A percentile compares a stretch with the other conserved stretches of the same genome.
Conservation (phyloP, 257 asterid genomes). For the Cinchona pubescens region DNA sequence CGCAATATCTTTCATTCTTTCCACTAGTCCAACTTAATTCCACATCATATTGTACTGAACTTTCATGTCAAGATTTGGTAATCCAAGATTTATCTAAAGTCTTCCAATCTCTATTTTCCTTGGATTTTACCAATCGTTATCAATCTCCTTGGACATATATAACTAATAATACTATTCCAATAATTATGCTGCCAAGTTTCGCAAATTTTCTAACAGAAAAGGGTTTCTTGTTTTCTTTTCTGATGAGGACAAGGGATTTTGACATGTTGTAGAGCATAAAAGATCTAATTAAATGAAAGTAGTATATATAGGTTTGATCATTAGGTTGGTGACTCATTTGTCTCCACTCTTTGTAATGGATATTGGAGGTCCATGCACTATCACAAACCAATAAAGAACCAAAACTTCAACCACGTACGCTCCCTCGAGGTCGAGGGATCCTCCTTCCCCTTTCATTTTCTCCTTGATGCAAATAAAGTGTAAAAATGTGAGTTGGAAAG, state of each 20-base stretch:
- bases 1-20: background rate
- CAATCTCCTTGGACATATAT: too few relatives aligned
- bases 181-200: slow-evolving; percentile 4
- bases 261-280: slow-evolving; percentile 6
- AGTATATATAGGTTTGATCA: slow-evolving; percentile 22
- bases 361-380: slow-evolving; percentile 68
- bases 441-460: background rate
- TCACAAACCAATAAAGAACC: slow-evolving; percentile 40
- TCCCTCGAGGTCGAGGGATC: slow-evolving; percentile 50
- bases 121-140: background rate
- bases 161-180: slow-evolving; percentile 1
- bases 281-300: background rate
- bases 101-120: background rate
- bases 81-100: background rate
- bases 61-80: background rate
- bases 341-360: slow-evolving; percentile 65
- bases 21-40: background rate
- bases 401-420: slow-evolving; percentile 60
- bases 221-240: slow-evolving; percentile 10
- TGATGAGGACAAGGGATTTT: slow-evolving; percentile 41
- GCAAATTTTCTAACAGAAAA: slow-evolving; percentile 2
- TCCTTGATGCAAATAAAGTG: slow-evolving; percentile 39
- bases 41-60: too few relatives aligned
- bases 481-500: slow-evolving; percentile 49
- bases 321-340: slow-evolving; percentile 58